These are phyloP conservation scores for Dendryphion nanum DNA, from an alignment of 2,329 filamentous ascomycete genomes.

Conservation along the genomic window DNA sequence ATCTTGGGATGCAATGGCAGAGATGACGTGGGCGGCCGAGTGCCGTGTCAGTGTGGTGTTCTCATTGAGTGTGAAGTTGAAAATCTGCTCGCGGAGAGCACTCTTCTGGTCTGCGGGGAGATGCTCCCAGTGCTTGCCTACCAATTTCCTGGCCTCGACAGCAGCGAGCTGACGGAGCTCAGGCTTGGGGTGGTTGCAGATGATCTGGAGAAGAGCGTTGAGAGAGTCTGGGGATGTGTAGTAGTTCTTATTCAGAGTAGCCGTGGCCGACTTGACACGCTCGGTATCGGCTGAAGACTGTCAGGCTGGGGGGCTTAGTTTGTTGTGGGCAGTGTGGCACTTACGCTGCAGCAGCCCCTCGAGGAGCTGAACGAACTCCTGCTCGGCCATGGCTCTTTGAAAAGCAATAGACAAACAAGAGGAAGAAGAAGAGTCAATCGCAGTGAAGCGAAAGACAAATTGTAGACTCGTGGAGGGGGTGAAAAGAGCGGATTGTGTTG, in stretches of 20 bases:
- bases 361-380: constrained; percentile 82
- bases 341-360: constrained; percentile 84
- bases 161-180: constrained; percentile 85
- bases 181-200: constrained; percentile 70
- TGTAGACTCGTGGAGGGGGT: background rate
- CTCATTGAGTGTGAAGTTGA: constrained; percentile 82
- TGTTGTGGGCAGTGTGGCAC: constrained; percentile 38
- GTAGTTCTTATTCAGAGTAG: constrained; percentile 88
- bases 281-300: constrained; percentile 67
- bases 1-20: constrained; percentile 81
- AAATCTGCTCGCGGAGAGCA: constrained; percentile 75
- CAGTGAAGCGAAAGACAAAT: background rate
- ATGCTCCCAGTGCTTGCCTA: constrained; percentile 80
- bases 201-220: constrained; percentile 81
- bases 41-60: constrained; percentile 74
- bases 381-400: constrained; percentile 82
- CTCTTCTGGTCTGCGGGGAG: constrained; percentile 74
- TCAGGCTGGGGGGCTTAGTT: constrained; percentile 31
- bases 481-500: background rate
- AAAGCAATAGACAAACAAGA: too few species aligned
- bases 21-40: constrained; percentile 83
- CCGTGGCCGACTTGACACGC: constrained; percentile 80
- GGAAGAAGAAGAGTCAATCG: constrained; percentile 8
- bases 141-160: constrained; percentile 81
- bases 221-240: constrained; percentile 84